phyloP scores from a whole-genome alignment of 2,329 filamentous ascomycete genomes.

The Coniochaeta ligniaria region DNA sequence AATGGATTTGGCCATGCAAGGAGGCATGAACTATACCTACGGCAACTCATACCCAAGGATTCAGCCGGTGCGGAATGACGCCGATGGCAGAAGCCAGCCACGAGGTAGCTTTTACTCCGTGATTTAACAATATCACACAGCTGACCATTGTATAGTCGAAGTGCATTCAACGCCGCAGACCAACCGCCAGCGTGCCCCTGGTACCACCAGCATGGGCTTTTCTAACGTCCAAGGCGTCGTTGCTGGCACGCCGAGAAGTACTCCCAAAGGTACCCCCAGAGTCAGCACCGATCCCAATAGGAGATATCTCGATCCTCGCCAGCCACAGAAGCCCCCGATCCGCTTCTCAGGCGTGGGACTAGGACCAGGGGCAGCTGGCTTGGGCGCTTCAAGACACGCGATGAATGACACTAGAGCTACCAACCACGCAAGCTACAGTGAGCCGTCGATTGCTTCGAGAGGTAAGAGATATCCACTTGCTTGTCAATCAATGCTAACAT shows the following conservation, averaged over 20 bases:
- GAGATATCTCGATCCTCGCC: neutral
- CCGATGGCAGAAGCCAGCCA: neutral
- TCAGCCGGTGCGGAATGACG: neutral
- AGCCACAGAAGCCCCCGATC: neutral
- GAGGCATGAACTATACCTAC: neutral
- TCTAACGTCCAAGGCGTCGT: neutral
- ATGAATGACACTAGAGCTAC: neutral
- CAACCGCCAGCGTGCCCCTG: neutral
- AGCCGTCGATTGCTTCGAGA: neutral
- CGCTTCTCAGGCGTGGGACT: neutral
- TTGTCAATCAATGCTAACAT: neutral
- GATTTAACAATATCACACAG: neutral
- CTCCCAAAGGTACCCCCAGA: neutral
- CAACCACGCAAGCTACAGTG: neutral
- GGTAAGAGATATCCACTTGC: neutral
- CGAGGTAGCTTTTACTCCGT: neutral
- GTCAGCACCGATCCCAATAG: neutral
- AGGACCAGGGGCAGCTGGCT: neutral
- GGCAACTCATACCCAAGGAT: neutral
- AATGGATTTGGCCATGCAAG: neutral
- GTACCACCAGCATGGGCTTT: neutral
- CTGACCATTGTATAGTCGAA: neutral
- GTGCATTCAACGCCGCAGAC: neutral
- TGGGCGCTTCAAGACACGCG: neutral
- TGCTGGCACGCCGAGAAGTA: neutral